These are phyloP conservation scores for Hemileccinum impolitum DNA, from an alignment of 768 basidiomycete genomes.

Conservation along the genomic window DNA sequence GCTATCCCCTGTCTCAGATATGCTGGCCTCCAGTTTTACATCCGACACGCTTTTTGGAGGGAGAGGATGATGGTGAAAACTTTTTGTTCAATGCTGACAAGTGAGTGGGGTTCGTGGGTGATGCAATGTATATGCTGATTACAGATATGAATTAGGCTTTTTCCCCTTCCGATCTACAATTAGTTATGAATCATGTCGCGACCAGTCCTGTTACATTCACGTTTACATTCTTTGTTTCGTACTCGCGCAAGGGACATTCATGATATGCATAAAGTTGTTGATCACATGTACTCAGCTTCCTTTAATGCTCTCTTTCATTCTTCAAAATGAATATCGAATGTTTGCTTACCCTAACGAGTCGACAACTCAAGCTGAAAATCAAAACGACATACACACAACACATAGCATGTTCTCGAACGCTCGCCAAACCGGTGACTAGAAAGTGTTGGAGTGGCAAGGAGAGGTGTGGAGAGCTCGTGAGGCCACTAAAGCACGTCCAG, in stretches of 20 bases:
- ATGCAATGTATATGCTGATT: constrained; percentile 5
- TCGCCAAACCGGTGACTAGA: too few species aligned
- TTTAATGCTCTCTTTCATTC: background rate
- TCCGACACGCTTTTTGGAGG: constrained; percentile 85
- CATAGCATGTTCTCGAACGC: too few species aligned
- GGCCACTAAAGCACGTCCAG: constrained; percentile 1
- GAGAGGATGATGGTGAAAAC: constrained; percentile 89
- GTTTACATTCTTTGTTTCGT: background rate
- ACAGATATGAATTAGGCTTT: constrained; percentile 35
- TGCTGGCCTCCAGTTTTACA: constrained; percentile 59
- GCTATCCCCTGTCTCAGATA: background rate
- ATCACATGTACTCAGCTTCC: background rate
- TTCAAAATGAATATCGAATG: background rate
- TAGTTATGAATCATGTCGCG: constrained; percentile 23
- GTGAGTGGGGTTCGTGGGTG: constrained; percentile 36
- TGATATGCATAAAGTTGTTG: background rate
- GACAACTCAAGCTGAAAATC: too few species aligned
- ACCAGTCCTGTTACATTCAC: background rate
- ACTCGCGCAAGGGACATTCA: constrained; percentile 5
- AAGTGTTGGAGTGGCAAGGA: too few species aligned
- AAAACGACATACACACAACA: too few species aligned
- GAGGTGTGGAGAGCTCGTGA: too few species aligned
- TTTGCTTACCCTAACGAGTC: too few species aligned
- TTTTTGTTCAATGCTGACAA: constrained; percentile 89
- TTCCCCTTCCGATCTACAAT: constrained; percentile 75